Evolutionary conservation across 306 rosid species (phyloP).

Genomic region (Rosa chinensis): DNA sequence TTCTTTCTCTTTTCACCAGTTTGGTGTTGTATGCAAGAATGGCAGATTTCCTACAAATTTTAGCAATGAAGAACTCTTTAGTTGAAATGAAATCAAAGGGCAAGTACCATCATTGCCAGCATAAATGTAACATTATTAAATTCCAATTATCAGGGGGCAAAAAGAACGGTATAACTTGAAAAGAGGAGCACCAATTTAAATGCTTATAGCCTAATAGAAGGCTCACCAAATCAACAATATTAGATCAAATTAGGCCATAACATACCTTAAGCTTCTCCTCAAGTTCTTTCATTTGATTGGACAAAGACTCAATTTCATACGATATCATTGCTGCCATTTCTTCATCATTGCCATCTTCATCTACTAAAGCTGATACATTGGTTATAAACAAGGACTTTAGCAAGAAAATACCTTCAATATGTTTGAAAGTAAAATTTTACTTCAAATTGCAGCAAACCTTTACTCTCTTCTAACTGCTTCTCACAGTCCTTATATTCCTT

Average conservation of each 20-base stretch:
- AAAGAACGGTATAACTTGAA: not conserved
- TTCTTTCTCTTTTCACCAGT: not conserved
- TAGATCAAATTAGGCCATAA: not conserved
- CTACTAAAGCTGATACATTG: constrained; percentile 62
- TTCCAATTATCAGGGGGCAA: constrained; percentile 25
- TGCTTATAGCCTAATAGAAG: not conserved
- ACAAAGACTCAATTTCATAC: constrained; percentile 61
- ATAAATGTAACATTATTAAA: constrained; percentile 11
- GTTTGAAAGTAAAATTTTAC: not conserved
- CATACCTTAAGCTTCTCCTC: constrained; percentile 70
- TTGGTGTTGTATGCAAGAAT: not conserved
- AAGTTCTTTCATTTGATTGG: constrained; percentile 60
- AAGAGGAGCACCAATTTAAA: constrained; percentile 15
- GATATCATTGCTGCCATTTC: constrained; percentile 93
- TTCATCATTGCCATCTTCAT: constrained; percentile 73
- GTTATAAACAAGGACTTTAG: constrained; percentile 10
- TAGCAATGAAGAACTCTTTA: no score
- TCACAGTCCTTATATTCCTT: constrained; percentile 76
- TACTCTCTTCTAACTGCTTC: constrained; percentile 74
- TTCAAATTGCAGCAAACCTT: constrained; percentile 53
- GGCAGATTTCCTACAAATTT: constrained; percentile 27
- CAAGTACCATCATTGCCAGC: not conserved
- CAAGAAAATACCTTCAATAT: not conserved
- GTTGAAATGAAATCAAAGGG: constrained; percentile 14
- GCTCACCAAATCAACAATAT: not conserved